phyloP scores from a whole-genome alignment of 2,329 filamentous ascomycete species.

The Lecanicillium sp. region DNA sequence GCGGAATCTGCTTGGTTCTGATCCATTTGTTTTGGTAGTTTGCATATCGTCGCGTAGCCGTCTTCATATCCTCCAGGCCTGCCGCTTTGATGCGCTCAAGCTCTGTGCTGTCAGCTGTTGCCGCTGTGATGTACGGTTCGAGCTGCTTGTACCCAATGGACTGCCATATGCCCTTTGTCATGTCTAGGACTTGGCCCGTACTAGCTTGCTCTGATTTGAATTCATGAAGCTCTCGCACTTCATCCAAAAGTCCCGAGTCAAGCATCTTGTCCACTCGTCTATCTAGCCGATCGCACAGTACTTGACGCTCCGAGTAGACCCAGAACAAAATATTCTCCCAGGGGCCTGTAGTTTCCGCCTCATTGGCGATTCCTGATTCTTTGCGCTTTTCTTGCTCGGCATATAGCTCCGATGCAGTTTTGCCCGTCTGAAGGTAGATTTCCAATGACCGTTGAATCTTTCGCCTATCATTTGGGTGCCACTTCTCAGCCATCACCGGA shows the following conservation, averaged over 20 bases:
- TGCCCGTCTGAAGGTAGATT: slow-evolving; percentile 79
- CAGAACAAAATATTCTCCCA: slow-evolving; percentile 70
- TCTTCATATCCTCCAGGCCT: slow-evolving; percentile 69
- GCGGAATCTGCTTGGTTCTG: slow-evolving; percentile 67
- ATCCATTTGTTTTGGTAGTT: slow-evolving; percentile 84
- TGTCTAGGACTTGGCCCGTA: slow-evolving; percentile 53
- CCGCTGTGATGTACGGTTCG: slow-evolving; percentile 56
- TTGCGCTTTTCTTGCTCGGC: slow-evolving; percentile 57
- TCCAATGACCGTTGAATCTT: slow-evolving; percentile 88
- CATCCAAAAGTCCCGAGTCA: slow-evolving; percentile 40
- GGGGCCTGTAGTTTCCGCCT: slow-evolving; percentile 13
- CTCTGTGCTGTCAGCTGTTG: slow-evolving; percentile 26
- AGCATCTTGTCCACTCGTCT: slow-evolving; percentile 80
- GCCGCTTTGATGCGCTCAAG: slow-evolving; percentile 47
- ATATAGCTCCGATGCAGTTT: slow-evolving; percentile 78
- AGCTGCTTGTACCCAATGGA: slow-evolving; percentile 96
- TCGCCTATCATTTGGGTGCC: slow-evolving; percentile 88
- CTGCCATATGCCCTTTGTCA: slow-evolving; percentile 83
- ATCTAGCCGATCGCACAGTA: slow-evolving; percentile 64
- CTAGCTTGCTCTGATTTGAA: slow-evolving; percentile 27
- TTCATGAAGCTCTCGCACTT: slow-evolving; percentile 38
- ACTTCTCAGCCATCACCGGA: slow-evolving; percentile 78
- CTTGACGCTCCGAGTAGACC: slow-evolving; percentile 68
- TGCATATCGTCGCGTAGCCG: slow-evolving; percentile 81
- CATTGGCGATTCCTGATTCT: slow-evolving; percentile 16